Base-by-base conservation (phyloP, 2,329 filamentous ascomycete species). In the Neonectria ditissima region DNA sequence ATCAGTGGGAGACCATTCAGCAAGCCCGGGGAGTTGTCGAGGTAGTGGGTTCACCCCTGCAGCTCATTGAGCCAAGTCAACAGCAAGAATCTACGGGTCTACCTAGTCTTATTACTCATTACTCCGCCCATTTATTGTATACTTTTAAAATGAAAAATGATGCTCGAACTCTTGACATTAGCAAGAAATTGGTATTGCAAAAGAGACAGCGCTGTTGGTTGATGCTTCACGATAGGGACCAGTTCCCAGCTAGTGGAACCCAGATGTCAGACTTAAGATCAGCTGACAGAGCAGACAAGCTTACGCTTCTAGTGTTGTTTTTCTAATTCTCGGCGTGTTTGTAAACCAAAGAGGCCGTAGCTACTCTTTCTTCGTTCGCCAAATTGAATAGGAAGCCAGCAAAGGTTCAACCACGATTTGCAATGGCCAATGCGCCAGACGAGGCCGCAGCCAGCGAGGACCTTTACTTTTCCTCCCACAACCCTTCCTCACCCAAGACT, bases 401-500 rank as follows among this genome's bases (percentile, higher is more conserved):
- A 28, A 28, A 4, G 26, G 26, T 4, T 28, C 13, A 7, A 18
- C 37, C 5, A 39, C 5, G 37, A 48, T 24, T 30, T 28, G 34
- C 34, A n/a, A 59, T 59, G 55, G 4, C 37, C 8, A 13, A 52
- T 11, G n/a, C 22, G 39, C 11, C 5, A 8, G 26, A 55, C 13
- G 32, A 47, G 11, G 16, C n/a, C 13, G 18, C 30, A 14, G 14
- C n/a, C 20, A 11, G 24, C 34, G 26, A 59, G 18, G 55, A 52
- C 24, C 24, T 59, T 7, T 59, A 26, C 10, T 59, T 59, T 37
- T 18, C 20, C 9, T 18, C 47, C 6, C 55, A 59, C 18, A 59
- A 52, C 47, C 10, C 47, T 45, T 41, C n/a, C 13, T 28, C 58
- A 32, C 22, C 34, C 20, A 44, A 26, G n/a, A 52, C 53, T 5